Conservation (phyloP, 2,329 filamentous ascomycete species). For the Penicillium rolfsii region DNA sequence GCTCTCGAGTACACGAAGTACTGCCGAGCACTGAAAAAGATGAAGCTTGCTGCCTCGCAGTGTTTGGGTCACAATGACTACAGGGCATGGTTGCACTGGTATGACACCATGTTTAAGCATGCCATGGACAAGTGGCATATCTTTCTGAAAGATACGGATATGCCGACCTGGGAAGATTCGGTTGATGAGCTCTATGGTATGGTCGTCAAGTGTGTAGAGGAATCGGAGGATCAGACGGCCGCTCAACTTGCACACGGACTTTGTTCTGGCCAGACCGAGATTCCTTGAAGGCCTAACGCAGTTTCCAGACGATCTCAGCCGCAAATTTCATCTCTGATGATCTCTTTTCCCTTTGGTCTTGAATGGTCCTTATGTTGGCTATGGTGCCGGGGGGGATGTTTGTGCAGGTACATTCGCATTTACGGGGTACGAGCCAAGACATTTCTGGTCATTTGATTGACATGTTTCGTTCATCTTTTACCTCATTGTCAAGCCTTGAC, state of each 20-base stretch:
- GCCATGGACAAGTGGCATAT: constrained; percentile 37
- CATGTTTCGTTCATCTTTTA: neutral
- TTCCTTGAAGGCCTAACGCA: neutral
- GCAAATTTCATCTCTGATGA: neutral
- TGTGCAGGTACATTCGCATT: neutral
- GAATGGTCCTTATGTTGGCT: neutral
- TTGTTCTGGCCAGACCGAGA: neutral
- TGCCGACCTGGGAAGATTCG: constrained; percentile 35
- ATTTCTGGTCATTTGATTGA: neutral
- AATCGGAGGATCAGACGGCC: constrained; percentile 3
- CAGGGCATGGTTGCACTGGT: constrained; percentile 33
- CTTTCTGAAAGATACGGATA: constrained; percentile 19
- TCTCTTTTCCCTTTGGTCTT: neutral
- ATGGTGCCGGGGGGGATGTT: neutral
- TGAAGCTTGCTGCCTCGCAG: constrained; percentile 14
- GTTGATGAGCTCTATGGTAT: constrained; percentile 30
- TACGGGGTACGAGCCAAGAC: neutral
- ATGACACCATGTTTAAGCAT: constrained; percentile 23
- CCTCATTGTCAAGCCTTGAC: neutral
- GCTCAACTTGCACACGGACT: constrained; percentile 9
- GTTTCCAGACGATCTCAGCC: neutral
- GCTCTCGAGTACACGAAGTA: constrained; percentile 4
- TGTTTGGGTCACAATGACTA: constrained; percentile 22
- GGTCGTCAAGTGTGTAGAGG: constrained; percentile 35
- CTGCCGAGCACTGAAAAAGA: neutral